Evolutionary conservation across 352 stramenopile species (phyloP).

Genomic region (Phytophthora pistaciae): DNA sequence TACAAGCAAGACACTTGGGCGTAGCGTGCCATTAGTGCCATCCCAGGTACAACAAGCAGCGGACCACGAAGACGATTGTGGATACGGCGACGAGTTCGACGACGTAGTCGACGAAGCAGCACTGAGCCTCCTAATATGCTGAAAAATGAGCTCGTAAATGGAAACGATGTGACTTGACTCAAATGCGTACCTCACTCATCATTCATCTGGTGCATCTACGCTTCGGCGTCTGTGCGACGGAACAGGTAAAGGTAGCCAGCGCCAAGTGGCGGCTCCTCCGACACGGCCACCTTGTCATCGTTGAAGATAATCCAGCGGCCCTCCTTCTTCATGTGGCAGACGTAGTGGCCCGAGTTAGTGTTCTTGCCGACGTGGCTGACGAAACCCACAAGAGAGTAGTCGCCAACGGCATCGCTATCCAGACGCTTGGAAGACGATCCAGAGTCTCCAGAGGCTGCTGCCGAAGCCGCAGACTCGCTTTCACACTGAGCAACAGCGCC

Average conservation of each 20-base stretch:
- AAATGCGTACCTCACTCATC: slow-evolving; percentile 6
- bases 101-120: slow-evolving; percentile 80
- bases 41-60: slow-evolving; percentile 3
- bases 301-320: slow-evolving; percentile 99
- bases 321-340: slow-evolving; percentile 98
- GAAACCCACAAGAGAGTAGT: slow-evolving; percentile 98
- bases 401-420: slow-evolving; percentile 55
- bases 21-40: neutral
- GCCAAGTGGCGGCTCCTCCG: slow-evolving; percentile 93
- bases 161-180: slow-evolving; percentile 11
- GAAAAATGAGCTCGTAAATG: slow-evolving; percentile 16
- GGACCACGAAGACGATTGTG: slow-evolving; percentile 57
- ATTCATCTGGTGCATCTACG: slow-evolving; percentile 20
- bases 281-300: slow-evolving; percentile 98
- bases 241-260: slow-evolving; percentile 98
- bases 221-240: slow-evolving; percentile 57
- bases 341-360: slow-evolving; percentile 98
- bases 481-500: slow-evolving; percentile 90
- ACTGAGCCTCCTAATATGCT: slow-evolving; percentile 64
- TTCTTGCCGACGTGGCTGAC: slow-evolving; percentile 99
- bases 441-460: slow-evolving; percentile 27
- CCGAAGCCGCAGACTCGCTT: slow-evolving; percentile 29
- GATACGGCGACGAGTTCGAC: slow-evolving; percentile 86
- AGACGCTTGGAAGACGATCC: slow-evolving; percentile 48
- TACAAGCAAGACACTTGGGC: neutral